These are phyloP conservation scores for Cladosporium sp. DNA, from an alignment of 2,329 filamentous ascomycete species.

Conservation along the genomic window DNA sequence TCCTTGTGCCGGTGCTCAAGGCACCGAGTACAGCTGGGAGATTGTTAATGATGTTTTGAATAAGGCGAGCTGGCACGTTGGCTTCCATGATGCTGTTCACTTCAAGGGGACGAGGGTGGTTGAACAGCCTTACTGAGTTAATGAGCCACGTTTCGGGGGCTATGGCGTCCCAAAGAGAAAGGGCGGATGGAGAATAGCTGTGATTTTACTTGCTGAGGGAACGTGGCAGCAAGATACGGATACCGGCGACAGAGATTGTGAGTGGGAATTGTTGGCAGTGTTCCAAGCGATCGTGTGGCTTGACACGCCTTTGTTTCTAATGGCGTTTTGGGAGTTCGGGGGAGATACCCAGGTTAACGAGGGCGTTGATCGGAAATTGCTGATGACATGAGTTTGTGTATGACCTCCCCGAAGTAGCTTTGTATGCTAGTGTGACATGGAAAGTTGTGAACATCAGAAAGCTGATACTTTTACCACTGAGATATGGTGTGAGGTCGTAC, in stretches of 20 bases:
- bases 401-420: background rate
- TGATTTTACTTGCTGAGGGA: background rate
- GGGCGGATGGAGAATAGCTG: background rate
- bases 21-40: slow-evolving; percentile 24
- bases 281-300: background rate
- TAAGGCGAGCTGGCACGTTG: slow-evolving; percentile 25
- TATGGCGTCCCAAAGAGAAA: background rate
- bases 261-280: background rate
- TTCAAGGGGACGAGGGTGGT: slow-evolving; percentile 21
- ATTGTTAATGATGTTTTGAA: slow-evolving; percentile 14
- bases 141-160: background rate
- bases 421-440: background rate
- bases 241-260: background rate
- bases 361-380: background rate
- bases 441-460: background rate
- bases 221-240: background rate
- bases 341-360: background rate
- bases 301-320: background rate
- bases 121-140: slow-evolving; percentile 1
- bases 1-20: slow-evolving; percentile 18
- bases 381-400: background rate
- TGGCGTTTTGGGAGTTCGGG: background rate
- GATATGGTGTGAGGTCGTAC: background rate
- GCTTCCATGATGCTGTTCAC: slow-evolving; percentile 20
- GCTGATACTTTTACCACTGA: background rate